Conservation (phyloP, 805 yeast species). For the Hanseniaspora mollemarum region DNA sequence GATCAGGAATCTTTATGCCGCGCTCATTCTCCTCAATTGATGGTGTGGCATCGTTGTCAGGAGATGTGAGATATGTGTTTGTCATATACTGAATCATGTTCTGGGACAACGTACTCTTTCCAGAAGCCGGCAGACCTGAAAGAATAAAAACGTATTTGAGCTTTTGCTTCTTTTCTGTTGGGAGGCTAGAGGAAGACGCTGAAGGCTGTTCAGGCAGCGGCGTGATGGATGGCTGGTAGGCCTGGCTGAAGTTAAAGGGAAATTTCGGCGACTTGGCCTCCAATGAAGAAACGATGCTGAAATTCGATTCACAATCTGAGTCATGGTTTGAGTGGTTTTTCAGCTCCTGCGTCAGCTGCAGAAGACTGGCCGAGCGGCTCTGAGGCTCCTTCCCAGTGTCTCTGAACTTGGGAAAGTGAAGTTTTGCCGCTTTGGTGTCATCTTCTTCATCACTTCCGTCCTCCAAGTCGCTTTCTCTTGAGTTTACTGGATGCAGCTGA, state of each 20-base stretch:
- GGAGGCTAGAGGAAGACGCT: neutral
- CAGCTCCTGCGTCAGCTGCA: neutral
- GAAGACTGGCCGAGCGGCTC: neutral
- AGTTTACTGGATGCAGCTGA: conserved; percentile 3
- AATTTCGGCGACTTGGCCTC: conserved; percentile 2
- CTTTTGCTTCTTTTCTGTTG: neutral
- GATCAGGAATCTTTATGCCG: neutral
- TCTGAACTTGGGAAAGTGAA: neutral
- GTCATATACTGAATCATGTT: conserved; percentile 46
- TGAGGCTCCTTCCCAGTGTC: neutral
- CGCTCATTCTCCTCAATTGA: neutral
- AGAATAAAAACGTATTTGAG: conserved; percentile 49
- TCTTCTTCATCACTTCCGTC: neutral
- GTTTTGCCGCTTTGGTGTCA: neutral
- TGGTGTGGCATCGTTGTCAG: neutral
- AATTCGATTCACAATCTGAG: conserved; percentile 1
- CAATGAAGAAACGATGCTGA: conserved; percentile 8
- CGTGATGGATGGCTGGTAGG: neutral
- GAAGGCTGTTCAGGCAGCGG: neutral
- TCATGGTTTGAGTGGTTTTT: neutral
- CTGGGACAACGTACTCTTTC: conserved; percentile 61
- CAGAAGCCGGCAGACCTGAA: conserved; percentile 70
- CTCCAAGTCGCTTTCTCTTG: conserved; percentile 8
- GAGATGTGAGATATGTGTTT: conserved; percentile 24
- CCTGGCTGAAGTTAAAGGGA: neutral